Evolutionary conservation across 2,329 filamentous ascomycete species (phyloP), one percentile per base, ranked within the genome.

Genomic region (Chaetothyriales sp.): DNA sequence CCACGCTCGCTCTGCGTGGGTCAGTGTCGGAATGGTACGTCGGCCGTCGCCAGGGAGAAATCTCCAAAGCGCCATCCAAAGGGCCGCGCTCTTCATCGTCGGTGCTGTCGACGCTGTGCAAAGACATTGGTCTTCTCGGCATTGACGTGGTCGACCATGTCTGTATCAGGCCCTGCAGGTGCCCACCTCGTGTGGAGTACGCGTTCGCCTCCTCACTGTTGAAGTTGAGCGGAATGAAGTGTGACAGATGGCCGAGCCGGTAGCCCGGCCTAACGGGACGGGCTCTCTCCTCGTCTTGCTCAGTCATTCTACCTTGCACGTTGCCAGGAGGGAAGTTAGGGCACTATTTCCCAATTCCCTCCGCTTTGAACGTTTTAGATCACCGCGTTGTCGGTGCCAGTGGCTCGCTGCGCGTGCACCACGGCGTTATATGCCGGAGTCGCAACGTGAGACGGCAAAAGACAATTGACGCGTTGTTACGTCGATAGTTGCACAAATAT

Each of bases 181-280:
- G 65, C 51, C 70, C 67, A n/a, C 68, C 67, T 9, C 68, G 64
- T 1, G 68, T 69, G 6, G 66, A 66, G 13, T 69, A 58, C 29
- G 68, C 62, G 43, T 65, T 63, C n/a, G 60, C 58, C 46, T 65
- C 63, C 0, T 62, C 61, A 44, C 68, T 64, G 33, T 40, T 40
- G 33, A 40, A 40, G n/a, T 66, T 62, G 18, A 64, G 53, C n/a
- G 61, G 60, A 15, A 64, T 57, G 52, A 64, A 63, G 43, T 51
- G 51, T 8, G 55, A 54, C 10, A 61, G 54, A 6, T 50, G 51
- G 40, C 58, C 53, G 19, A 60, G 48, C 13, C 51, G 56, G 43
- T 60, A 62, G 10, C 33, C 13, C 2, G 33, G 33, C 10, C 33
- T 9, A 15, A 5, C 15, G 2, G 33, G 33, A 40, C 33, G 33